These are phyloP conservation scores for Raffaelea ambrosiae DNA, from an alignment of 2,329 filamentous ascomycete species.

Conservation along the genomic window DNA sequence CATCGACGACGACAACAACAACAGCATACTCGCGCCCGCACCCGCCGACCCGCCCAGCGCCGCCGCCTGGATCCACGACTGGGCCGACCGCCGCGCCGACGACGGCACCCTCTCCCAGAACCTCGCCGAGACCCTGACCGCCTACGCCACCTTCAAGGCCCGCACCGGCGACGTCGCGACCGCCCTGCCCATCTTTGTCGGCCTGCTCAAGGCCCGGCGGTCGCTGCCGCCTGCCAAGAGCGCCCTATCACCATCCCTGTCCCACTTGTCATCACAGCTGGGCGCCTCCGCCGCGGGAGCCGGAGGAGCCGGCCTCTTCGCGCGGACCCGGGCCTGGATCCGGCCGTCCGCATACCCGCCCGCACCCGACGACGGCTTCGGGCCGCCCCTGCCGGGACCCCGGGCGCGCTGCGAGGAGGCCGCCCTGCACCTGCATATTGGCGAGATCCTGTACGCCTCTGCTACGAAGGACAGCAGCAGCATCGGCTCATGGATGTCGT, in stretches of 20 bases:
- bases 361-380: constrained; percentile 59
- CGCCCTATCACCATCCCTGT: constrained; percentile 6
- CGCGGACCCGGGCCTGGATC: constrained; percentile 1
- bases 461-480: constrained; percentile 30
- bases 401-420: constrained; percentile 75
- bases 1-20: neutral
- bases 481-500: constrained; percentile 80
- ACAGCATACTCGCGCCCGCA: constrained; percentile 6
- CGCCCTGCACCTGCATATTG: constrained; percentile 79
- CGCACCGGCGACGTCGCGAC: constrained; percentile 54
- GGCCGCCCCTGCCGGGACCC: constrained; percentile 54
- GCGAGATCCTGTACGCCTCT: constrained; percentile 75
- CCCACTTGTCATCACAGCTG: constrained; percentile 5
- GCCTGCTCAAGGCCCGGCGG: constrained; percentile 70
- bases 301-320: neutral
- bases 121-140: constrained; percentile 65
- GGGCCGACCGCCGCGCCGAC: constrained; percentile 30
- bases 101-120: constrained; percentile 53
- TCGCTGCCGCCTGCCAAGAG: constrained; percentile 33
- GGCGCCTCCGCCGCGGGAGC: neutral
- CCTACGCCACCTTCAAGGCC: constrained; percentile 71
- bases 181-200: constrained; percentile 79
- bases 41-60: constrained; percentile 6
- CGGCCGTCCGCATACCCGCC: constrained; percentile 54
- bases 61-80: constrained; percentile 7